phyloP scores from a whole-genome alignment of 192 early-diverging fungal species.

The Thoreauomyces humboldtii region DNA sequence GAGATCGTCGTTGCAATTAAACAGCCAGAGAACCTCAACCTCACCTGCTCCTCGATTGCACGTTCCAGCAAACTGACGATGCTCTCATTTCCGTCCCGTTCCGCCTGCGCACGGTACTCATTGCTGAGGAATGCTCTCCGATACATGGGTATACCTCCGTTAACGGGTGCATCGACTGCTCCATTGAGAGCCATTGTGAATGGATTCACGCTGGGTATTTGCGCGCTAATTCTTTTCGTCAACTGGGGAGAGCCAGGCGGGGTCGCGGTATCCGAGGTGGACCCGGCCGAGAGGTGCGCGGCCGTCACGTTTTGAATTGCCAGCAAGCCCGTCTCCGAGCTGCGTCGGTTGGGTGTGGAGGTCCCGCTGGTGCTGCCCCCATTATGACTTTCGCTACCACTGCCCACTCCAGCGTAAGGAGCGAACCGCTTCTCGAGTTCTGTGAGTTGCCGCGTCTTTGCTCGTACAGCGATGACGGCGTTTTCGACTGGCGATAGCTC shows the following conservation, averaged over 20 bases:
- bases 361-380: neutral
- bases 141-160: slow-evolving; percentile 80
- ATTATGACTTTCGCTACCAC: neutral
- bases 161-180: slow-evolving; percentile 79
- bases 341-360: too few relatives aligned
- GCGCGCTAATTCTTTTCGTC: neutral
- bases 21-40: too few relatives aligned
- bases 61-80: slow-evolving; percentile 48
- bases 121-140: slow-evolving; percentile 60
- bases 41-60: slow-evolving; percentile 70
- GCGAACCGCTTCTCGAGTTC: slow-evolving; percentile 54
- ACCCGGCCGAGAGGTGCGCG: neutral
- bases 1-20: neutral
- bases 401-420: slow-evolving; percentile 23
- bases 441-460: slow-evolving; percentile 63
- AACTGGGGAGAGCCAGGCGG: slow-evolving; percentile 2
- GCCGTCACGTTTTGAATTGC: neutral
- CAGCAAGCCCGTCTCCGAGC: too few relatives aligned
- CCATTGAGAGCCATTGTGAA: slow-evolving; percentile 83
- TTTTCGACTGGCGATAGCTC: slow-evolving; percentile 76
- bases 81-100: neutral
- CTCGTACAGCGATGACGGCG: slow-evolving; percentile 65
- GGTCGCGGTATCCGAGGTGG: neutral
- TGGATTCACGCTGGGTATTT: slow-evolving; percentile 54
- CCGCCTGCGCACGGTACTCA: slow-evolving; percentile 42